Conservation (phyloP, 768 basidiomycete genomes). For the Leccinum olivaceopallidum region DNA sequence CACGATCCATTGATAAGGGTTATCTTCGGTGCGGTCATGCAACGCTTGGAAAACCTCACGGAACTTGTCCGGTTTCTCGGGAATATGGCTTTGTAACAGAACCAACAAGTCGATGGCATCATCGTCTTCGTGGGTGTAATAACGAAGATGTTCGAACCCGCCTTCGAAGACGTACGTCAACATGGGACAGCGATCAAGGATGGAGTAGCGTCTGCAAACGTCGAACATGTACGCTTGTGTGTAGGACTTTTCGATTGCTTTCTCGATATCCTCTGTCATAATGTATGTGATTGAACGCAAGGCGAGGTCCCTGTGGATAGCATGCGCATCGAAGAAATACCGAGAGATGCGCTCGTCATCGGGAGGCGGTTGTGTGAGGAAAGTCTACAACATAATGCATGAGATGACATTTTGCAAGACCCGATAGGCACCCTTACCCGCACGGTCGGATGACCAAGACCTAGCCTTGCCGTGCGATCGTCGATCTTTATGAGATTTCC, state of each 20-base stretch:
- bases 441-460: constrained; percentile 25
- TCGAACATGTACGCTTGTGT: constrained; percentile 28
- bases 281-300: constrained; percentile 32
- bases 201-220: constrained; percentile 24
- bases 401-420: not conserved
- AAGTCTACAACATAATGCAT: constrained; percentile 16
- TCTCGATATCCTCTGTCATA: constrained; percentile 26
- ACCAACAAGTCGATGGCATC: constrained; percentile 25
- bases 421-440: constrained; percentile 16
- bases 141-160: constrained; percentile 28
- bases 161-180: constrained; percentile 30
- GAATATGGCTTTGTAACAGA: constrained; percentile 19
- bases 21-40: constrained; percentile 25
- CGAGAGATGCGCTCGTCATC: constrained; percentile 8
- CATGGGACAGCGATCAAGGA: constrained; percentile 30
- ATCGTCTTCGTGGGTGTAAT: constrained; percentile 30
- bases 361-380: constrained; percentile 23
- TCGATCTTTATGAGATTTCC: constrained; percentile 31
- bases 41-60: constrained; percentile 24
- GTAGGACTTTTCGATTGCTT: constrained; percentile 24
- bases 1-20: constrained; percentile 26
- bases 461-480: constrained; percentile 19
- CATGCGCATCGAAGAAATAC: constrained; percentile 26
- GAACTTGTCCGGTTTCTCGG: constrained; percentile 26
- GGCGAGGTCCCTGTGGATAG: constrained; percentile 29